phyloP scores from a whole-genome alignment of 805 yeast species.

The Schizosaccharomyces japonicus region DNA sequence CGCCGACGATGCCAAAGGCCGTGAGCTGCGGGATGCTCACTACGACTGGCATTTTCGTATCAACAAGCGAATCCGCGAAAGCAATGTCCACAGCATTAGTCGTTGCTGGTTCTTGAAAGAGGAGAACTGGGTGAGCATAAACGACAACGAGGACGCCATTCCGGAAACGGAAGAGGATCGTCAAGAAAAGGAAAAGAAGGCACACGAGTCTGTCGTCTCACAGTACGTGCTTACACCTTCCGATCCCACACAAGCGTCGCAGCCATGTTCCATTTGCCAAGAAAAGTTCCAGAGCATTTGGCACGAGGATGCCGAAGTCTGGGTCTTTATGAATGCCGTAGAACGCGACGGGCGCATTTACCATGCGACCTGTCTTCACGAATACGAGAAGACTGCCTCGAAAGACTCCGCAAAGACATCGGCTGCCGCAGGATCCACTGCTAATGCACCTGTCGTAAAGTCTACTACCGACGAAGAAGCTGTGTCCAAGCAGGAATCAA shows the following conservation, averaged over 20 bases:
- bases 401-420: background rate
- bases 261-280: conserved; percentile 45
- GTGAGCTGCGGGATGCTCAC: conserved; percentile 34
- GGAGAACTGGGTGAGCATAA: conserved; percentile 25
- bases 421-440: background rate
- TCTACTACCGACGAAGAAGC: background rate
- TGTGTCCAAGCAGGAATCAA: conserved; percentile 18
- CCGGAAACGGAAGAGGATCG: conserved; percentile 6
- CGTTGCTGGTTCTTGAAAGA: conserved; percentile 64
- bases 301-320: conserved; percentile 52
- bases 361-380: conserved; percentile 49
- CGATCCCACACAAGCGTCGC: conserved; percentile 31
- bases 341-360: conserved; percentile 26
- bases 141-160: conserved; percentile 9
- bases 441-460: background rate
- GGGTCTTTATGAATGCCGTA: conserved; percentile 58
- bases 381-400: conserved; percentile 12
- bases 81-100: conserved; percentile 28
- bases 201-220: conserved; percentile 13
- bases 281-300: conserved; percentile 41
- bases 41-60: conserved; percentile 92
- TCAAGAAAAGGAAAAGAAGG: conserved; percentile 8
- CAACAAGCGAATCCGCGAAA: conserved; percentile 45
- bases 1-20: conserved; percentile 33
- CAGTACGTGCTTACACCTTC: conserved; percentile 44